These are phyloP conservation scores for Stemphylium vesicarium DNA, from an alignment of 2,329 filamentous ascomycete genomes.

Conservation along the genomic window DNA sequence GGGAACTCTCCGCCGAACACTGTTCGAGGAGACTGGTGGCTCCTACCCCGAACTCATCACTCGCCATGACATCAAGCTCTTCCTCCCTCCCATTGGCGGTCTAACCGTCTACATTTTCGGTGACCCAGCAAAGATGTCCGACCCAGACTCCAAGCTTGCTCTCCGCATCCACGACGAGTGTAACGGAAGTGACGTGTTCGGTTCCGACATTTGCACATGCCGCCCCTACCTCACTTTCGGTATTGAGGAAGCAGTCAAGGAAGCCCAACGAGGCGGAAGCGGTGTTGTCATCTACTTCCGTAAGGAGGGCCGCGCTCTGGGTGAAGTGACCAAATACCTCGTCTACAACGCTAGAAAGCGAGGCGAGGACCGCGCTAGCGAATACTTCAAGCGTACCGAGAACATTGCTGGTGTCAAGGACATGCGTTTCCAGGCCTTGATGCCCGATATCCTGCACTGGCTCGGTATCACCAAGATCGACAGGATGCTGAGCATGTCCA, in stretches of 20 bases:
- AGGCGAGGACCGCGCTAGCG: conserved; percentile 77
- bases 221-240: conserved; percentile 95
- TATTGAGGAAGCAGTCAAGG: conserved; percentile 95
- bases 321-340: conserved; percentile 89
- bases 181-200: conserved; percentile 97
- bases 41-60: conserved; percentile 98
- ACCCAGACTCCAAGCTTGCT: conserved; percentile 79
- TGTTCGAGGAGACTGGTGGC: conserved; percentile 95
- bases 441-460: conserved; percentile 98
- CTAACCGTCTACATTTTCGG: conserved; percentile 97
- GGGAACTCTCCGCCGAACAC: conserved; percentile 78
- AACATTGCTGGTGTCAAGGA: conserved; percentile 96
- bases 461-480: conserved; percentile 98
- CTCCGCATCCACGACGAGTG: conserved; percentile 88
- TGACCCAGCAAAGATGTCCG: conserved; percentile 90
- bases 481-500: conserved; percentile 97
- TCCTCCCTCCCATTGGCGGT: conserved; percentile 93
- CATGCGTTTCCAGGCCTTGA: conserved; percentile 97
- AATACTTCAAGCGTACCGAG: conserved; percentile 97
- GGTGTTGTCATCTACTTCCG: conserved; percentile 98
- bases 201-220: conserved; percentile 97
- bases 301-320: conserved; percentile 92
- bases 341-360: conserved; percentile 83
- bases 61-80: conserved; percentile 90
- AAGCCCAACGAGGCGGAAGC: conserved; percentile 91